Evolutionary conservation across 2,329 filamentous ascomycete genomes (phyloP), one percentile per base, ranked within the genome.

Genomic region (Cytospora chrysosperma): DNA sequence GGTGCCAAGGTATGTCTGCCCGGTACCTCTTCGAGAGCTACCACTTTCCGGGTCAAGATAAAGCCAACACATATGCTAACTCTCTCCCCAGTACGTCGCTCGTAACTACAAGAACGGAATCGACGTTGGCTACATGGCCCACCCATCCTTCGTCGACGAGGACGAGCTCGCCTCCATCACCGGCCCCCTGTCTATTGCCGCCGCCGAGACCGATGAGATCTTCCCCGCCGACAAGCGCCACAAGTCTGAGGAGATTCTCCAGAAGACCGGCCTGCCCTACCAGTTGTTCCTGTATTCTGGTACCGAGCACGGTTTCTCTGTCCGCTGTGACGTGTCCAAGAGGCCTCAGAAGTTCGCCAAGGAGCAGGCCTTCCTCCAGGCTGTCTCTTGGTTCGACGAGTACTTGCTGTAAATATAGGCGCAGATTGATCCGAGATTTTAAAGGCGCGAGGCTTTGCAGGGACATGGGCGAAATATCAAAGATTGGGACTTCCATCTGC

Each of bases 281-380:
- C 91, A 96, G 77, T 89, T 95, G 74, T 91, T 83, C 74, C 79
- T 96, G 10, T 95, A 85, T 80, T 86, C 85, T 3, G 85, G 86
- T 61, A 86, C 91, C 32, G 75, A 77, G 61, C 92, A 96, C 74
- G 92, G 92, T 0, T 96, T 95, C 70, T 81, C 87, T 10, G 87
- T 93, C 2, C 85, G 91, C 61, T 82, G 81, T 30, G 89, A 95
- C 72, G 64, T 82, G 34, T 81, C 71, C 65, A 81, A 87, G 67
- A 82, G 81, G 73, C 67, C 78, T 53, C 75, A 84, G 71, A 86
- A 83, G 74, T 94, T 84, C 70, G 88, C 90, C 43, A 93, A 92
- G 82, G 90, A 96, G 77, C 86, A 89, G 76, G 91, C 92, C 6
- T 95, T 95, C 73, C 71, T 82, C 67, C 92, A 95, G 80, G 91